phyloP scores from a whole-genome alignment of 2,329 filamentous ascomycete genomes.

The Hymenoscyphus linearis region DNA sequence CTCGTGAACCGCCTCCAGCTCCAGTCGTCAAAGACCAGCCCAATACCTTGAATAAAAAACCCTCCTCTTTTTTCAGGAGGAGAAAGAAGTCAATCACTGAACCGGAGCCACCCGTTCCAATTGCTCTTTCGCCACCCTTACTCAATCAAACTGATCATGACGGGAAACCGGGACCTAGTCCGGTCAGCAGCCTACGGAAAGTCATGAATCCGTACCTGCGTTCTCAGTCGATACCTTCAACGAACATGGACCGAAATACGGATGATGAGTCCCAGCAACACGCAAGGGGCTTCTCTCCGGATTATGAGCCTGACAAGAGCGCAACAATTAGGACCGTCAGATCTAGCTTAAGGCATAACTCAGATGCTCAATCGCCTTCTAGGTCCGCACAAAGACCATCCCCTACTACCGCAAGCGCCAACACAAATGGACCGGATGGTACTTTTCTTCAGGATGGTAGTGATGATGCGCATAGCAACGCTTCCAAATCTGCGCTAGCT shows the following conservation, averaged over 20 bases:
- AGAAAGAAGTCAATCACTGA: slow-evolving; percentile 87
- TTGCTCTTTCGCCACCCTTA: slow-evolving; percentile 42
- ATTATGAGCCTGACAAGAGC: slow-evolving; percentile 67
- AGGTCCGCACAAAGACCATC: slow-evolving; percentile 13
- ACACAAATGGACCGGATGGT: slow-evolving; percentile 24
- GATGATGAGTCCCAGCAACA: slow-evolving; percentile 22
- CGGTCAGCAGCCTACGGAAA: slow-evolving; percentile 74
- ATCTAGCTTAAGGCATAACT: slow-evolving; percentile 36
- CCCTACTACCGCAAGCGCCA: slow-evolving; percentile 12
- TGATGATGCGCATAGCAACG: slow-evolving; percentile 36
- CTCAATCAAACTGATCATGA: slow-evolving; percentile 22
- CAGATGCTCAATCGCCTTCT: slow-evolving; percentile 15
- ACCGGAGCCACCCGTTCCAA: slow-evolving; percentile 46
- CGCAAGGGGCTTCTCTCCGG: slow-evolving; percentile 63
- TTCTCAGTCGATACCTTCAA: slow-evolving; percentile 20
- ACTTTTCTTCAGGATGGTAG: slow-evolving; percentile 50
- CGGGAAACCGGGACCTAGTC: slow-evolving; percentile 40
- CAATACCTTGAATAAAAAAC: slow-evolving; percentile 70
- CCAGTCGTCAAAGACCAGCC: slow-evolving; percentile 25
- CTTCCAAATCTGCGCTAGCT: slow-evolving; percentile 11
- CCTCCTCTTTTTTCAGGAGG: slow-evolving; percentile 88
- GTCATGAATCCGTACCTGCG: slow-evolving; percentile 80
- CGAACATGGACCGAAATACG: slow-evolving; percentile 20
- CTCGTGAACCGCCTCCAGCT: slow-evolving; percentile 26
- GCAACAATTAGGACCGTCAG: slow-evolving; percentile 65